Base-by-base conservation (phyloP, 1,284 basidiomycete genomes). In the Schizophyllum amplum region DNA sequence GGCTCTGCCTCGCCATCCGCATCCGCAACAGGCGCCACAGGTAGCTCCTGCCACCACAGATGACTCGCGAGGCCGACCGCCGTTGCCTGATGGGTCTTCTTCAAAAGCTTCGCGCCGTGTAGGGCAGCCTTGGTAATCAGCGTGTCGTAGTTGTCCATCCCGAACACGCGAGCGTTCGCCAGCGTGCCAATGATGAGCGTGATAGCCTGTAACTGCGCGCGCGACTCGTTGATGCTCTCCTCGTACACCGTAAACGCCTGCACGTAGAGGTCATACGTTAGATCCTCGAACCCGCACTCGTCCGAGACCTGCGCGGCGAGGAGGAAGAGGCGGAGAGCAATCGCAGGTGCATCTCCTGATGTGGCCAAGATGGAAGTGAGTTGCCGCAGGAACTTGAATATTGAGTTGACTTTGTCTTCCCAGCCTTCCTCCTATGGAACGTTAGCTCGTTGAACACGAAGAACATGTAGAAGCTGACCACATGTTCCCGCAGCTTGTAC, bases 181-280 rank as follows among this genome's bases (percentile, higher is more conserved):
- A 97, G 74, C 4, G 92, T 89, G 51, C 88, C 87, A 57, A 97
- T 96, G 64, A 97, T 90, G 23, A 95, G 79, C 5, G 91, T 92
- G 67, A 98, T 95, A 24, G 94, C 93, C 67, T 94, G 92, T 21
- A 98, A 75, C 70, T 98, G 94, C 1, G 92, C 92, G 13, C 93
- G 83, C 51, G 87, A 91, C 68, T 97, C 94, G 51, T 90, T 93
- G 56, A 98, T 97, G 65, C 83, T 88, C 68, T 98, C 95, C 69
- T 98, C 94, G 72, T 97, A 97, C 11, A 97, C 92, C 25, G 88
- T 92, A 69, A 97, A 95, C 0, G 94, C 93, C 68, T 96, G 92
- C 6, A 97, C 94, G 67, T 94, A 96, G 64, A 97, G 86, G 69
- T 98, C 94, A 69, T 97, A 98, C 23, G 92, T 86, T 57, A 97